Evolutionary conservation across 2,329 filamentous ascomycete species (phyloP).

Genomic region (Apiospora sp.): DNA sequence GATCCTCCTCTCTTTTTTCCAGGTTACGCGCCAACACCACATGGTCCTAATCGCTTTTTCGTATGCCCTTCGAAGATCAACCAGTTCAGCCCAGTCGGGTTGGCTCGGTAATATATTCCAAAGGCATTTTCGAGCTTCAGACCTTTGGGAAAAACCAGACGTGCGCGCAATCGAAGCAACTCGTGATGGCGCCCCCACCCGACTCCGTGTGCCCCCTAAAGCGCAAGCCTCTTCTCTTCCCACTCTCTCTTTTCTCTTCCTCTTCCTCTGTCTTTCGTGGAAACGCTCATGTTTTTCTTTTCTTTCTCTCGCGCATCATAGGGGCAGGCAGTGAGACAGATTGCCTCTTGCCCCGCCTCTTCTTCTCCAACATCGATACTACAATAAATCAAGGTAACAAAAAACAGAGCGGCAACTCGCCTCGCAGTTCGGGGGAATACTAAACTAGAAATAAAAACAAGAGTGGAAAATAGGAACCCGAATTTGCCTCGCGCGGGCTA

Average conservation of each 20-base stretch:
- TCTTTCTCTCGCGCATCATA: not conserved
- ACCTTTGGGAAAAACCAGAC: not conserved
- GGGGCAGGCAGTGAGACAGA: not conserved
- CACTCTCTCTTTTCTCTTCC: not conserved
- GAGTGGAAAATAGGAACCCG: not conserved
- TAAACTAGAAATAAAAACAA: constrained; percentile 9
- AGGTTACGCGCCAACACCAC: not conserved
- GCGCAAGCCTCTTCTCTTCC: not conserved
- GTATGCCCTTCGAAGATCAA: not conserved
- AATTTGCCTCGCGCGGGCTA: not conserved
- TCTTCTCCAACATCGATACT: constrained; percentile 9
- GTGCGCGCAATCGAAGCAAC: not conserved
- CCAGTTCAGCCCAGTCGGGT: not conserved
- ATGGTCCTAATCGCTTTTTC: not conserved
- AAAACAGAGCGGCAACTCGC: constrained; percentile 25
- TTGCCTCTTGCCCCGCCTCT: not conserved
- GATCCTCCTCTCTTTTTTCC: not conserved
- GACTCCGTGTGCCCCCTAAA: not conserved
- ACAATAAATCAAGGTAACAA: constrained; percentile 25
- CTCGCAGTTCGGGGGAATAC: constrained; percentile 19
- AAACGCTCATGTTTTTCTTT: not conserved
- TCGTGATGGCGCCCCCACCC: not conserved
- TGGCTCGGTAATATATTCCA: not conserved
- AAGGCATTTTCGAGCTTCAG: not conserved
- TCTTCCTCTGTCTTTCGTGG: not conserved